These are phyloP conservation scores for Cadophora sp. DNA, from an alignment of 2,329 filamentous ascomycete genomes.

Conservation along the genomic window DNA sequence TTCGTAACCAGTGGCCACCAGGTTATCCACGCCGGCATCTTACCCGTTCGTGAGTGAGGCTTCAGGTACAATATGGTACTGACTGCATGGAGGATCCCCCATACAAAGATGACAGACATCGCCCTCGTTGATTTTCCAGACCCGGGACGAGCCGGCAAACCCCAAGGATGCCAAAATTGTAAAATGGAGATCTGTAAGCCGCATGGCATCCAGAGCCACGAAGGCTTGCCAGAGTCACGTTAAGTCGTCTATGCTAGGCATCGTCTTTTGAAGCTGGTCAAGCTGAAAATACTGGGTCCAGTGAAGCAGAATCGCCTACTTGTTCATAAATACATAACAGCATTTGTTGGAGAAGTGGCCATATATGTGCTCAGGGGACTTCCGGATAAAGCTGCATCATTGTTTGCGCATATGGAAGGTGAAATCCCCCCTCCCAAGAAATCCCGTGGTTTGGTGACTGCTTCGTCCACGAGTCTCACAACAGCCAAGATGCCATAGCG, in stretches of 20 bases:
- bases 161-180: neutral
- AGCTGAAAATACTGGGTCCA: neutral
- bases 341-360: neutral
- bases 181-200: neutral
- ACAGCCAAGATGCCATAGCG: slow-evolving; percentile 14
- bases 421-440: neutral
- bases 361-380: neutral
- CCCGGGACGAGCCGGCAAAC: slow-evolving; percentile 16
- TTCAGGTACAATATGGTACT: neutral
- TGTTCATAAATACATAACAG: neutral
- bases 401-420: slow-evolving; percentile 7
- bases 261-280: slow-evolving; percentile 6
- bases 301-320: neutral
- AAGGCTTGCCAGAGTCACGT: slow-evolving; percentile 4
- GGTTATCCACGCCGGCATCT: slow-evolving; percentile 12
- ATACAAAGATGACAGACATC: neutral
- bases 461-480: slow-evolving; percentile 2
- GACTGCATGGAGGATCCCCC: neutral
- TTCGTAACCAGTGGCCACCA: neutral
- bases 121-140: neutral
- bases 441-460: neutral
- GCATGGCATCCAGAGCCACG: slow-evolving; percentile 1
- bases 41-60: slow-evolving; percentile 12
- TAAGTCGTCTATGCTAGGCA: neutral
- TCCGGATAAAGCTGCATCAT: slow-evolving; percentile 12